Conservation (phyloP, 2,329 filamentous ascomycete species). For the Penicillium sp. region DNA sequence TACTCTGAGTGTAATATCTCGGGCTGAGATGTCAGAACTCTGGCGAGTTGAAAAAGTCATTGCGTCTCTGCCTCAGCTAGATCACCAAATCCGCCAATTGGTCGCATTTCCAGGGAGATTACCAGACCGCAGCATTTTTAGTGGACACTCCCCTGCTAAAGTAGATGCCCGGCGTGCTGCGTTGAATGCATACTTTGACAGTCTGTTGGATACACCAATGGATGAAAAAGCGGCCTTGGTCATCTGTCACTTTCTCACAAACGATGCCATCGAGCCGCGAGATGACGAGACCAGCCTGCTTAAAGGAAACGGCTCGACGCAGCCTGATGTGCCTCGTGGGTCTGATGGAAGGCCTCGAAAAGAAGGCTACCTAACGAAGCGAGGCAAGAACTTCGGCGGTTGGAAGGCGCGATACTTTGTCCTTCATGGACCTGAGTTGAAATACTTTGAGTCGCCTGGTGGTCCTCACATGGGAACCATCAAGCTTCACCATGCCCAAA, state of each 20-base stretch:
- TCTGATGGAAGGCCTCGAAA: constrained; percentile 69
- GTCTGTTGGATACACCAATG: constrained; percentile 77
- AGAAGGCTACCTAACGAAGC: constrained; percentile 91
- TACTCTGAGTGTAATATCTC: constrained; percentile 79
- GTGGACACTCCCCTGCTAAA: constrained; percentile 88
- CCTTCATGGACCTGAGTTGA: constrained; percentile 69
- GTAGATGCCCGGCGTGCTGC: constrained; percentile 82
- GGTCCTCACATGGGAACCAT: constrained; percentile 91
- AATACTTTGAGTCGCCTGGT: constrained; percentile 89
- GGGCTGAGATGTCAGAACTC: constrained; percentile 65
- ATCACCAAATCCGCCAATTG: constrained; percentile 75
- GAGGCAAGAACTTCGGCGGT: constrained; percentile 96
- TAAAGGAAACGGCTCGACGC: constrained; percentile 35
- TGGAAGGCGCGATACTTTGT: constrained; percentile 87
- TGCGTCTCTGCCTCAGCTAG: constrained; percentile 74
- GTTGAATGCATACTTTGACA: constrained; percentile 82
- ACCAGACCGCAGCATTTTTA: constrained; percentile 84
- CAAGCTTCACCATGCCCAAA: constrained; percentile 86
- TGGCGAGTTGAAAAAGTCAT: constrained; percentile 96
- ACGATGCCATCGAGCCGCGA: constrained; percentile 58
- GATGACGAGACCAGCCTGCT: constrained; percentile 55
- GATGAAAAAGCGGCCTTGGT: constrained; percentile 74
- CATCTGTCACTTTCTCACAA: constrained; percentile 82
- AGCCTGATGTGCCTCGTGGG: constrained; percentile 44
- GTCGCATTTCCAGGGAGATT: constrained; percentile 71